These are phyloP conservation scores for Paraurostyla sp. DNA, from an alignment of 73 alveolate species.

Conservation along the genomic window DNA sequence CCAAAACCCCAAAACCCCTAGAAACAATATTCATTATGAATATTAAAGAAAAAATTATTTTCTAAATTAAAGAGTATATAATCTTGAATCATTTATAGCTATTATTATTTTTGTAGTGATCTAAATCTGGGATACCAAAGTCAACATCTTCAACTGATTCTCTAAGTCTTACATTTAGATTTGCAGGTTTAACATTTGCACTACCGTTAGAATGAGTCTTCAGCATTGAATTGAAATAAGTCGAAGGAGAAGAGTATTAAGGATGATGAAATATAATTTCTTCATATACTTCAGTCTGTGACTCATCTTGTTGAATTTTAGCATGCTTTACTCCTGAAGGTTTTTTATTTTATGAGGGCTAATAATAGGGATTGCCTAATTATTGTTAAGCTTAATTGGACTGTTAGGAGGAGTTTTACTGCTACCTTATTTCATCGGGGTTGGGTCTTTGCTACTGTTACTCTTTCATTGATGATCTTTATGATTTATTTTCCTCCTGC, in stretches of 20 bases:
- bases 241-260: not conserved
- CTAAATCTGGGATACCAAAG: conserved; percentile 33
- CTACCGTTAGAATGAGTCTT: not conserved
- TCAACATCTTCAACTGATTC: conserved; percentile 24
- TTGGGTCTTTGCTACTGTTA: not conserved
- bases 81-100: no score
- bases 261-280: conserved; percentile 59
- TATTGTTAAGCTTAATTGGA: no score
- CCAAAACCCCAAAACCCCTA: no score
- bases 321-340: not conserved
- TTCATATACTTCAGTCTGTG: conserved; percentile 4
- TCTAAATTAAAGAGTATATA: no score
- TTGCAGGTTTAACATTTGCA: not conserved
- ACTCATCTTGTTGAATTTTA: not conserved
- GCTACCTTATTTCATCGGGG: not conserved
- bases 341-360: not conserved
- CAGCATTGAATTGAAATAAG: not conserved
- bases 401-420: no score
- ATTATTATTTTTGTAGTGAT: not conserved
- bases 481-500: not conserved
- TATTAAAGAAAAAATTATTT: no score
- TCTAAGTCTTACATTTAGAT: not conserved
- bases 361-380: no score
- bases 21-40: no score
- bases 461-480: not conserved